These are phyloP conservation scores for Hemisphaericaspora subhashii DNA, from an alignment of 1,139 yeast genomes.

Conservation along the genomic window DNA sequence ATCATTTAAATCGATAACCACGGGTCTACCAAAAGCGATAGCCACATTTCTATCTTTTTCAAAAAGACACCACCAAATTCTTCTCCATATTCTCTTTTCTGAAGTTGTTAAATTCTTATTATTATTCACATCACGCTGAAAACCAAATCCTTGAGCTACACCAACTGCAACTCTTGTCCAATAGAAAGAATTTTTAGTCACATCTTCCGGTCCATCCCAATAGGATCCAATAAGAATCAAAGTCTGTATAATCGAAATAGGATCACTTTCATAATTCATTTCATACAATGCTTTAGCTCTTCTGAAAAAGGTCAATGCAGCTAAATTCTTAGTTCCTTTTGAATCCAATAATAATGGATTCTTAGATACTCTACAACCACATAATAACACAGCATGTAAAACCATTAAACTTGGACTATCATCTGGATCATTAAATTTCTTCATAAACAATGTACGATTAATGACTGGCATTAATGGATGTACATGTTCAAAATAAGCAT, in stretches of 20 bases:
- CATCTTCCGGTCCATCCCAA: conserved; percentile 81
- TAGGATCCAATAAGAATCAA: conserved; percentile 65
- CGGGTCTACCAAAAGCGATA: conserved; percentile 78
- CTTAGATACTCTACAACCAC: conserved; percentile 64
- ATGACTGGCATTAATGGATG: conserved; percentile 76
- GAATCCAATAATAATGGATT: conserved; percentile 59
- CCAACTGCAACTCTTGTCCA: conserved; percentile 77
- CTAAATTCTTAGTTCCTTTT: conserved; percentile 55
- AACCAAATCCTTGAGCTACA: conserved; percentile 78
- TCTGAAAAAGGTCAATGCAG: conserved; percentile 67
- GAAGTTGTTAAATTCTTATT: conserved; percentile 29
- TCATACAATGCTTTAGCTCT: conserved; percentile 79
- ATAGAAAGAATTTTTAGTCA: conserved; percentile 69
- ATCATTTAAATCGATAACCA: conserved; percentile 67
- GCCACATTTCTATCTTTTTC: conserved; percentile 71
- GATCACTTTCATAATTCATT: conserved; percentile 70
- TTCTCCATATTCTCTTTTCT: conserved; percentile 62
- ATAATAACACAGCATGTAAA: conserved; percentile 65
- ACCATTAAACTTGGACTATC: conserved; percentile 70
- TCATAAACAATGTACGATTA: conserved; percentile 63
- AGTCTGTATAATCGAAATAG: conserved; percentile 64
- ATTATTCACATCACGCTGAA: conserved; percentile 55
- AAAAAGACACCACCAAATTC: conserved; percentile 82
- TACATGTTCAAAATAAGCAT: conserved; percentile 63
- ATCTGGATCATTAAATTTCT: conserved; percentile 52